Base-by-base conservation (phyloP, 495 filamentous ascomycete genomes). In the Aspergillus nanangensis region DNA sequence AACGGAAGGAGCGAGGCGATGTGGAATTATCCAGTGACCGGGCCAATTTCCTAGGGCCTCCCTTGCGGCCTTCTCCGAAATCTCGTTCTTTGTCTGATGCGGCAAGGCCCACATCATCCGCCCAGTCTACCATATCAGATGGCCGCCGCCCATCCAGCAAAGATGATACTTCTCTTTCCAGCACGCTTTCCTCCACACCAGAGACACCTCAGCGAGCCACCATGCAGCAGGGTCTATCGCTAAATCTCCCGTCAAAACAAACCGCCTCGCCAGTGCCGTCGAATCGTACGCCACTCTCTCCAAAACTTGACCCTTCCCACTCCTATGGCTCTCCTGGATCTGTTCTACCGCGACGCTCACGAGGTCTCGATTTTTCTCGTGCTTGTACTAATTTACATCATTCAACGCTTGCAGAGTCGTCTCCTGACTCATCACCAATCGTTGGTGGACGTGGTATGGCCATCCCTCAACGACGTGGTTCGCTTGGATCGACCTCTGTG, bases 301-400 rank as follows among this genome's bases (percentile, higher is more conserved):
- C 91, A 8, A 88, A 93, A 56, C 78, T 92, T 32, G 90, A 95
- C 56, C 75, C 85, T 46, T 81, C 84, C 13, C 84, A 87, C 48
- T 87, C 81, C 23, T 96, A 93, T 70, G 86, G 87, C 36, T 89
- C 89, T 3, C 83, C 85, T 13, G 74, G 80, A n/a, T 93, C 88
- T 13, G 83, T 91, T 14, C 77, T 96, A 11, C 91, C 91, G 36
- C 77, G 91, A 40, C 82, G 90, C 39, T 94, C 89, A 5, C 80
- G 91, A 19, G 90, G 90, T 22, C 67, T 95, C 39, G 91, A 96
- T 59, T 95, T 93, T 65, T 88, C 90, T n/a, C 78, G 91, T 52
- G 90, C 89, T 35, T 92, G 90, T 46, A 97, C 93, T 4, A 95
- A 90, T 52, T 77, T 98, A 9, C 93, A 98, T 69, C 94, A 97